Evolutionary conservation across 1,139 yeast species (phyloP).

Genomic region (Yamadazyma atmosphaerica): DNA sequence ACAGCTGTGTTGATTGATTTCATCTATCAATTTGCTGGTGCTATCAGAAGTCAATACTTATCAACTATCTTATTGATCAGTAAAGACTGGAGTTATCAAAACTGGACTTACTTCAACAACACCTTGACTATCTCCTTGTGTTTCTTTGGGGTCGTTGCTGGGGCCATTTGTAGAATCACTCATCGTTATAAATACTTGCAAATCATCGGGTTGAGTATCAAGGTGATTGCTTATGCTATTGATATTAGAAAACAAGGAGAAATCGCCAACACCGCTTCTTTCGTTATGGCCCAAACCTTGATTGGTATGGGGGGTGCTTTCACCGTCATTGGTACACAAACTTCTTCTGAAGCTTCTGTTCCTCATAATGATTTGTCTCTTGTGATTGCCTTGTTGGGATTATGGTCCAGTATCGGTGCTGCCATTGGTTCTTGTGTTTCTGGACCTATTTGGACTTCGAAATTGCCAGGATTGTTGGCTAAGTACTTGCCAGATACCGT

Average conservation of each 20-base stretch:
- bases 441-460: constrained; percentile 50
- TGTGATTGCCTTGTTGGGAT: constrained; percentile 40
- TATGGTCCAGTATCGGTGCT: constrained; percentile 43
- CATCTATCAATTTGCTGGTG: constrained; percentile 25
- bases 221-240: constrained; percentile 29
- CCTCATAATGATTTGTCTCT: constrained; percentile 49
- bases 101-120: constrained; percentile 35
- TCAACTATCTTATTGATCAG: constrained; percentile 15
- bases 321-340: constrained; percentile 28
- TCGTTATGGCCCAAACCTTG: constrained; percentile 22
- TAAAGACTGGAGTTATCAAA: constrained; percentile 22
- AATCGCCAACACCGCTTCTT: constrained; percentile 21
- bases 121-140: constrained; percentile 32
- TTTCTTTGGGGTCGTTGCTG: constrained; percentile 32
- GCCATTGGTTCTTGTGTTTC: constrained; percentile 47
- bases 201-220: constrained; percentile 25
- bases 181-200: constrained; percentile 33
- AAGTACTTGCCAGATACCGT: constrained; percentile 22
- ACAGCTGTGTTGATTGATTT: constrained; percentile 15
- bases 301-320: constrained; percentile 32
- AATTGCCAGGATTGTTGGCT: constrained; percentile 31
- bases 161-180: constrained; percentile 24
- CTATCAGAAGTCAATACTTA: constrained; percentile 10
- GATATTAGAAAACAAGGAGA: constrained; percentile 18
- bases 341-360: constrained; percentile 35